Conservation (phyloP, 2,329 filamentous ascomycete species). For the Ceratocystis diversiconidia region DNA sequence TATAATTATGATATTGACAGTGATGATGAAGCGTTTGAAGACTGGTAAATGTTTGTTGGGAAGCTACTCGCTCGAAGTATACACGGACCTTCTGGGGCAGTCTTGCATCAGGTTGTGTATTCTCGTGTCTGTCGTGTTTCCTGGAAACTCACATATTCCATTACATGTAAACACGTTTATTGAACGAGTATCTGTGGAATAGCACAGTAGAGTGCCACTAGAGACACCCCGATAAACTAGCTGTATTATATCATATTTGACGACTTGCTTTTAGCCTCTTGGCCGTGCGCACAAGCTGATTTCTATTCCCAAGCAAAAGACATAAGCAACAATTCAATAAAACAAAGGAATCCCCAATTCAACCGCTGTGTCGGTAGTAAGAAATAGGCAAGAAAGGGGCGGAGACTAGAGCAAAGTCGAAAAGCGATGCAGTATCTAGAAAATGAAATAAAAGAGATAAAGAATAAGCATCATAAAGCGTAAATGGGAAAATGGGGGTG, state of each 20-base stretch:
- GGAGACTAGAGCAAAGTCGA: too few species aligned
- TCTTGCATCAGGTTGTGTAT: neutral
- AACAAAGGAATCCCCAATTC: neutral
- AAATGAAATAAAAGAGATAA: neutral
- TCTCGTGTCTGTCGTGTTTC: neutral
- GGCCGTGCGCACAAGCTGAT: neutral
- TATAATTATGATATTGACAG: neutral
- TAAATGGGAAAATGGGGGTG: neutral
- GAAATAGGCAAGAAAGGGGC: neutral
- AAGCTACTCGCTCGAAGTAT: neutral
- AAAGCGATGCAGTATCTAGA: neutral
- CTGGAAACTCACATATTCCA: neutral
- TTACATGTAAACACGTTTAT: neutral
- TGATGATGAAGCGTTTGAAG: neutral
- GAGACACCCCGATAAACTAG: neutral
- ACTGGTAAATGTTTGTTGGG: neutral
- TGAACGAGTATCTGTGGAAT: neutral
- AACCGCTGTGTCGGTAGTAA: constrained; percentile 1
- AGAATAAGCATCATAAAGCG: neutral
- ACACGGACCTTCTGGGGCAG: neutral
- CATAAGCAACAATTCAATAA: neutral
- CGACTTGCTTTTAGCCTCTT: neutral
- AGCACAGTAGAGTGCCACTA: too few species aligned
- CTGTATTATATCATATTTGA: neutral
- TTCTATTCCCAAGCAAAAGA: neutral